Conservation (phyloP, 257 asterid genomes). For the Leptodermis oblonga region DNA sequence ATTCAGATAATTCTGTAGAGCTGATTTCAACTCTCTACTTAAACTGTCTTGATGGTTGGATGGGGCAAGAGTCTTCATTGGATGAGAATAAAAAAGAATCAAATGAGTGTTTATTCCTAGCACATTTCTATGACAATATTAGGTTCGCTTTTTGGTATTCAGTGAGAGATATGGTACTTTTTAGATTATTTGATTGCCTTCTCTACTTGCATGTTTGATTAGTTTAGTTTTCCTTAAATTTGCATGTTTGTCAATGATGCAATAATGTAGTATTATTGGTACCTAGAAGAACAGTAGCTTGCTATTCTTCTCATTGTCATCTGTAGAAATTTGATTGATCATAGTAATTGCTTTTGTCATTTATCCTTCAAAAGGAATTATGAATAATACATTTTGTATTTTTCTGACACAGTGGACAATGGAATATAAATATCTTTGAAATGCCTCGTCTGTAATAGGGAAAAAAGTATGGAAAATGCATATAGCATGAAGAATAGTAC, state of each 20-base stretch:
- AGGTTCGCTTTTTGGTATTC: background rate
- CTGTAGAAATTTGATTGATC: background rate
- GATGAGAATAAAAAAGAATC: background rate
- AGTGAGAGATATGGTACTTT: background rate
- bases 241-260: too few relatives aligned
- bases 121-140: background rate
- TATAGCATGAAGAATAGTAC: too few relatives aligned
- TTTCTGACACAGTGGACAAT: background rate
- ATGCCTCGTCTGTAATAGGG: background rate
- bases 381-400: too few relatives aligned
- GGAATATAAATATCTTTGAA: background rate
- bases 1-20: background rate
- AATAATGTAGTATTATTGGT: background rate
- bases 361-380: background rate
- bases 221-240: background rate
- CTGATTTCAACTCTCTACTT: background rate
- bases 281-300: background rate
- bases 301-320: background rate
- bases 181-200: background rate
- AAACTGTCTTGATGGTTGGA: background rate
- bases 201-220: background rate
- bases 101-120: background rate
- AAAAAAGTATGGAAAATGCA: too few relatives aligned
- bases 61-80: background rate
- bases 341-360: background rate